These are phyloP conservation scores for Aspergillus floridensis DNA, from an alignment of 2,329 filamentous ascomycete species.

Conservation along the genomic window DNA sequence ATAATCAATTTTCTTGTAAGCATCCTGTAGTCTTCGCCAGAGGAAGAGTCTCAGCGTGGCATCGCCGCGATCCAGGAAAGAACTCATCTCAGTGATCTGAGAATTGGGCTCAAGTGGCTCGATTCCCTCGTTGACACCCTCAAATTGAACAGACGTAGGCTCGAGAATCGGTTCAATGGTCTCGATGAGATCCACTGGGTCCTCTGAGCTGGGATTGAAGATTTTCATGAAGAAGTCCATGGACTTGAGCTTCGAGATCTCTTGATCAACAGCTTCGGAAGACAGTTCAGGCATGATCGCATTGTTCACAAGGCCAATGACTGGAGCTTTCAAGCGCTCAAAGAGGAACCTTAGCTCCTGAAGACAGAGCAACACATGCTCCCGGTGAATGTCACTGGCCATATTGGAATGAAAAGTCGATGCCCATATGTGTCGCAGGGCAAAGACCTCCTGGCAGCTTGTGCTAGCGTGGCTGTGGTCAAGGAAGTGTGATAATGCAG, in stretches of 20 bases:
- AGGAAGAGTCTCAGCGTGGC: slow-evolving; percentile 81
- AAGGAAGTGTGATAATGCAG: slow-evolving; percentile 49
- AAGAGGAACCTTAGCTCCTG: slow-evolving; percentile 60
- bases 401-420: slow-evolving; percentile 62
- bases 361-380: slow-evolving; percentile 61
- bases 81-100: slow-evolving; percentile 72
- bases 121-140: slow-evolving; percentile 16
- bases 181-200: slow-evolving; percentile 83
- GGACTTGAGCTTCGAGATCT: slow-evolving; percentile 87
- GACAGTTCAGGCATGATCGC: slow-evolving; percentile 85
- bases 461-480: slow-evolving; percentile 29
- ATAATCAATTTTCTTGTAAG: slow-evolving; percentile 82
- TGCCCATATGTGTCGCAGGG: slow-evolving; percentile 65
- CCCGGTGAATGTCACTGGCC: slow-evolving; percentile 54
- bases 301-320: slow-evolving; percentile 73
- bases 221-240: slow-evolving; percentile 94
- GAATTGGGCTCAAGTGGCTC: slow-evolving; percentile 42
- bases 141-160: slow-evolving; percentile 46
- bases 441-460: slow-evolving; percentile 43
- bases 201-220: slow-evolving; percentile 76
- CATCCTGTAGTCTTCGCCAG: slow-evolving; percentile 87
- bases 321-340: slow-evolving; percentile 45
- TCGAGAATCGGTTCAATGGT: slow-evolving; percentile 90
- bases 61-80: slow-evolving; percentile 77
- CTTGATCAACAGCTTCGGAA: slow-evolving; percentile 75